phyloP scores from a whole-genome alignment of 2,329 filamentous ascomycete species.

The Fusarium brevicatenulatum region DNA sequence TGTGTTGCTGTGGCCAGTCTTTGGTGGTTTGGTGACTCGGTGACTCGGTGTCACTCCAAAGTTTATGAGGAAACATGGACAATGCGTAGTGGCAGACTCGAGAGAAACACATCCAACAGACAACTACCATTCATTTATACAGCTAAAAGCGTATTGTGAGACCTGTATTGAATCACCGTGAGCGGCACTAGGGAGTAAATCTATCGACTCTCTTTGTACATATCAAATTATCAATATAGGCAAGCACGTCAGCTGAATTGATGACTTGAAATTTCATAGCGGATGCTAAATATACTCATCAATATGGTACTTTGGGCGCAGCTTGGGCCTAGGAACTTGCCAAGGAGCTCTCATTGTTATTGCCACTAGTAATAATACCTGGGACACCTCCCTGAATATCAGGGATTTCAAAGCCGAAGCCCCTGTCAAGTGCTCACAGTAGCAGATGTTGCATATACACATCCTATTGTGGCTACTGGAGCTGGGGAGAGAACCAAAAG shows the following conservation, averaged over 20 bases:
- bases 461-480: background rate
- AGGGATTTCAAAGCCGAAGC: background rate
- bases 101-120: background rate
- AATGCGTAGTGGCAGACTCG: background rate
- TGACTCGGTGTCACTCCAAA: background rate
- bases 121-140: too few relatives aligned
- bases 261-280: too few relatives aligned
- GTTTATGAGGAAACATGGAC: background rate
- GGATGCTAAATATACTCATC: background rate
- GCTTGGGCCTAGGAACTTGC: too few relatives aligned
- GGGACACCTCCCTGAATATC: background rate
- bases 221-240: fast-evolving
- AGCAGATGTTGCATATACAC: background rate
- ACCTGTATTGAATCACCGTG: fast-evolving
- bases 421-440: background rate
- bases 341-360: background rate
- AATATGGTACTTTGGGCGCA: too few relatives aligned
- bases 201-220: background rate
- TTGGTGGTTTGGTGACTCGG: background rate
- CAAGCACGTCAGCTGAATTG: too few relatives aligned
- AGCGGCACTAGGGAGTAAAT: too few relatives aligned
- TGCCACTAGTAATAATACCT: too few relatives aligned
- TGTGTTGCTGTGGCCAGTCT: background rate
- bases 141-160: background rate
- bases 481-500: background rate